These are phyloP conservation scores for Solanum bulbocastanum DNA, from an alignment of 257 asterid species.

Conservation along the genomic window DNA sequence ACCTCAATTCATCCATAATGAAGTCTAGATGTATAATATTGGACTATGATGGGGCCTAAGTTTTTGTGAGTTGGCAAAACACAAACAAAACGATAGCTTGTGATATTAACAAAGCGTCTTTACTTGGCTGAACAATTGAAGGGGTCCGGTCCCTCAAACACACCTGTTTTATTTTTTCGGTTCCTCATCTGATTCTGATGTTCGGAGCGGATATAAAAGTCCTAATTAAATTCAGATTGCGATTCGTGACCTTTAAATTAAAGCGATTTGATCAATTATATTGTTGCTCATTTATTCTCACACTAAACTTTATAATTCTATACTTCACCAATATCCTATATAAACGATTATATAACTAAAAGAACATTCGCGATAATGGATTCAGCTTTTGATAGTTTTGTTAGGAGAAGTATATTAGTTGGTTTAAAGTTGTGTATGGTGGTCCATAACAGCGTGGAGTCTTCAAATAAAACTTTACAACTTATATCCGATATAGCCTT, in stretches of 20 bases:
- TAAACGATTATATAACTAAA: background rate
- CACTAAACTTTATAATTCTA: background rate
- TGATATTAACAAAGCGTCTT: background rate
- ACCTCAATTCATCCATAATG: background rate
- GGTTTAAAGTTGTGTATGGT: background rate
- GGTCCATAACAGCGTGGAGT: background rate
- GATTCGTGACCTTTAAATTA: no score
- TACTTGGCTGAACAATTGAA: background rate
- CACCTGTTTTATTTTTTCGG: background rate
- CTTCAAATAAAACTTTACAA: background rate
- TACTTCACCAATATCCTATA: background rate
- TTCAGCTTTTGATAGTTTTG: background rate
- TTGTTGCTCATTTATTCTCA: background rate
- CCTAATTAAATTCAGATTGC: no score
- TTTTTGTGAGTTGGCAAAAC: background rate
- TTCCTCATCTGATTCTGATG: no score
- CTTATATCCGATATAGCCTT: background rate
- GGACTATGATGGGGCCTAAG: background rate
- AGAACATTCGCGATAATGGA: background rate
- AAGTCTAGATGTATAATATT: background rate
- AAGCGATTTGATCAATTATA: background rate
- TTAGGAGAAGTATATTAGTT: background rate
- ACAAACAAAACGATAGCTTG: background rate
- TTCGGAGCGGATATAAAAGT: no score
- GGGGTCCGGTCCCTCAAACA: background rate